phyloP scores from a whole-genome alignment of 352 stramenopile species.

The Globisporangium paroecandrum region DNA sequence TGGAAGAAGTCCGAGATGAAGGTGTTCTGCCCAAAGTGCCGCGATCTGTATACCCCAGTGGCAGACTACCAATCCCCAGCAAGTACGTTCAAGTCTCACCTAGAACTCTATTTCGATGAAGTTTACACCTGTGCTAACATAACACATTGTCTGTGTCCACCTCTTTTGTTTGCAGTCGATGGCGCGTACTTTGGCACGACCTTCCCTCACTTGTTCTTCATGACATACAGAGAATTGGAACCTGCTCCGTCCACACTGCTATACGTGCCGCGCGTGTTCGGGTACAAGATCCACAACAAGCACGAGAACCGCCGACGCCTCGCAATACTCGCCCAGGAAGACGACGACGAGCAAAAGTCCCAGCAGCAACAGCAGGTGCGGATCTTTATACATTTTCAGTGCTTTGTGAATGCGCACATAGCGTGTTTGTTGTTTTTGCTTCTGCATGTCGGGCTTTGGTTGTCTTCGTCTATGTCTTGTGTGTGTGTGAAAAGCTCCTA shows the following conservation, averaged over 20 bases:
- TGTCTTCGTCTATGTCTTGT: conserved; percentile 8
- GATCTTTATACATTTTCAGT: neutral
- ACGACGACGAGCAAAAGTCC: conserved; percentile 71
- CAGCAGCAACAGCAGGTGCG: conserved; percentile 51
- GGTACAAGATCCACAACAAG: conserved; percentile 92
- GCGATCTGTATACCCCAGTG: conserved; percentile 84
- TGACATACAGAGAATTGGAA: conserved; percentile 94
- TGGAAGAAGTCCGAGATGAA: conserved; percentile 91
- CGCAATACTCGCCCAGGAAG: conserved; percentile 74
- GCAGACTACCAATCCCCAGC: conserved; percentile 80
- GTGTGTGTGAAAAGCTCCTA: conserved; percentile 27
- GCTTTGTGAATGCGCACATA: neutral
- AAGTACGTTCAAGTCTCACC: conserved; percentile 44
- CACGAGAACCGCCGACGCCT: conserved; percentile 79
- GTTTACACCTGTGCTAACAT: neutral
- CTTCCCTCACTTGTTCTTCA: conserved; percentile 98
- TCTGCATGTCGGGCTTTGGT: conserved; percentile 18
- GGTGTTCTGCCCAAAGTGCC: conserved; percentile 88
- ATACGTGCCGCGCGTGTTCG: conserved; percentile 89
- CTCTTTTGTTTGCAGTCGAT: conserved; percentile 64
- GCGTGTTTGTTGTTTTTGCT: conserved; percentile 25
- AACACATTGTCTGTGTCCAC: conserved; percentile 8
- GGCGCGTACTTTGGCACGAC: conserved; percentile 98
- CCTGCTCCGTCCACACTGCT: conserved; percentile 77
- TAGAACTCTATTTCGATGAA: neutral